A percentile compares a stretch with the other conserved stretches of the same genome.
These are phyloP conservation scores for Filosporella fistucella DNA, from an alignment of 495 filamentous ascomycete genomes.

Conservation along the genomic window DNA sequence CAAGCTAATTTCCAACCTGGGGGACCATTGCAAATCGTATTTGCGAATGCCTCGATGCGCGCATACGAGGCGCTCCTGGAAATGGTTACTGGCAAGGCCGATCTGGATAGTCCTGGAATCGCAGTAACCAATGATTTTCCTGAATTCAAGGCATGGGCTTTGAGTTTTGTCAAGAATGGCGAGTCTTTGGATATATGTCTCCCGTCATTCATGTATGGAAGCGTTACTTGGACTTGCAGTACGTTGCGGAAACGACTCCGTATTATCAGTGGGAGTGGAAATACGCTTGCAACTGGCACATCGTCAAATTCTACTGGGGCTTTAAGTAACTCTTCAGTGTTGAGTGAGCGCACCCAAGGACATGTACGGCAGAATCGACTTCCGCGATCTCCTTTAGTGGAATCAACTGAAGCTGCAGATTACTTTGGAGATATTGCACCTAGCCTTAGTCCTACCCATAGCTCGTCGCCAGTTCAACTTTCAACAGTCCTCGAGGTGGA, in stretches of 20 bases:
- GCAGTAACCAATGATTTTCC: constrained; percentile 35
- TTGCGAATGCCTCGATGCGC: constrained; percentile 53
- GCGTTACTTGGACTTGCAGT: constrained; percentile 57
- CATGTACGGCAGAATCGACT: neutral
- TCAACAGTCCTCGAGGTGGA: constrained; percentile 1
- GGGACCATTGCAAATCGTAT: constrained; percentile 49
- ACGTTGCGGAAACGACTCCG: constrained; percentile 59
- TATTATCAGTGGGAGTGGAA: constrained; percentile 47
- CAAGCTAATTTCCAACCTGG: constrained; percentile 40
- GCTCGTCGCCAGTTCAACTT: neutral
- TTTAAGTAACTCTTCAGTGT: constrained; percentile 4
- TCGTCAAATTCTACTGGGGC: constrained; percentile 28
- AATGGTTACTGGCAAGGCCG: constrained; percentile 39
- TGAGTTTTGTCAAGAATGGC: constrained; percentile 41
- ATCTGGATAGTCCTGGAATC: constrained; percentile 25
- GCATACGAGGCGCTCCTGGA: constrained; percentile 41
- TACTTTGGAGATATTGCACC: constrained; percentile 38
- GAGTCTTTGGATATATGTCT: constrained; percentile 40
- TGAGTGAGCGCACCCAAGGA: constrained; percentile 7
- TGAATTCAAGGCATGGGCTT: constrained; percentile 60
- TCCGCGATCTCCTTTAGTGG: constrained; percentile 4
- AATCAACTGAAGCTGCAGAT: constrained; percentile 33
- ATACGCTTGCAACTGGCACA: constrained; percentile 21
- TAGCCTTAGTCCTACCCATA: neutral
- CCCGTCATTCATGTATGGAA: constrained; percentile 47